Evolutionary conservation across 23 red algal species (phyloP).

Genomic region (Agarophyton chilense): DNA sequence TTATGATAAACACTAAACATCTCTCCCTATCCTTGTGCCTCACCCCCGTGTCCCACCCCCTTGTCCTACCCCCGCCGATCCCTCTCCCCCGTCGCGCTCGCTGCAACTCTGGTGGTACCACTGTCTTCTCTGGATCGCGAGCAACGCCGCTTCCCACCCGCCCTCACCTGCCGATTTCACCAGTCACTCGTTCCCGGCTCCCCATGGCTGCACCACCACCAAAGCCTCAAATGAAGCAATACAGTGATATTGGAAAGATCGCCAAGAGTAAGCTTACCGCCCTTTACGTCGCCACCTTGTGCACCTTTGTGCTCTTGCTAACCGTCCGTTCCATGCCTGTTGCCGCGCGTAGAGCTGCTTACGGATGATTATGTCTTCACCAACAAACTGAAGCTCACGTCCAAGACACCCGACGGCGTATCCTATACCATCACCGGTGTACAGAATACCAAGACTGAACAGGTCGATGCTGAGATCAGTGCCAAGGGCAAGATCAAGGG

Average conservation of each 20-base stretch:
- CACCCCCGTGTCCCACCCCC: too few species aligned
- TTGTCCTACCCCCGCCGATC: too few species aligned
- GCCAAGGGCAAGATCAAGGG: conserved; percentile 56
- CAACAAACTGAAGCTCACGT: conserved; percentile 83
- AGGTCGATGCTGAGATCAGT: conserved; percentile 65
- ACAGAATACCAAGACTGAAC: conserved; percentile 37
- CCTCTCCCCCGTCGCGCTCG: too few species aligned
- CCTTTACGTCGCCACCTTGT: neutral
- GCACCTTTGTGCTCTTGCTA: too few species aligned
- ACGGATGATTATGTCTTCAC: conserved; percentile 84
- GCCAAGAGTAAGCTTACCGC: conserved; percentile 67
- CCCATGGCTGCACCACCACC: neutral
- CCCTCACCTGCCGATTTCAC: neutral
- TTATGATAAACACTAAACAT: too few species aligned
- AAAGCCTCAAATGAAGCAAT: conserved; percentile 63
- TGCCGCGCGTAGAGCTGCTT: conserved; percentile 60
- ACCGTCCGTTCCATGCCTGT: neutral
- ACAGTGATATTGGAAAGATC: conserved; percentile 73
- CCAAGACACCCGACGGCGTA: conserved; percentile 75
- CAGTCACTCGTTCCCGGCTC: neutral
- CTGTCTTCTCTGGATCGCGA: neutral
- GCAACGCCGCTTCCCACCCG: neutral
- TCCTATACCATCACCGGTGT: conserved; percentile 78
- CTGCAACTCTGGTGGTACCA: too few species aligned
- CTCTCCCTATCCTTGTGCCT: too few species aligned